These are phyloP conservation scores for Nemania bipapillata DNA, from an alignment of 2,329 filamentous ascomycete species.

Conservation along the genomic window DNA sequence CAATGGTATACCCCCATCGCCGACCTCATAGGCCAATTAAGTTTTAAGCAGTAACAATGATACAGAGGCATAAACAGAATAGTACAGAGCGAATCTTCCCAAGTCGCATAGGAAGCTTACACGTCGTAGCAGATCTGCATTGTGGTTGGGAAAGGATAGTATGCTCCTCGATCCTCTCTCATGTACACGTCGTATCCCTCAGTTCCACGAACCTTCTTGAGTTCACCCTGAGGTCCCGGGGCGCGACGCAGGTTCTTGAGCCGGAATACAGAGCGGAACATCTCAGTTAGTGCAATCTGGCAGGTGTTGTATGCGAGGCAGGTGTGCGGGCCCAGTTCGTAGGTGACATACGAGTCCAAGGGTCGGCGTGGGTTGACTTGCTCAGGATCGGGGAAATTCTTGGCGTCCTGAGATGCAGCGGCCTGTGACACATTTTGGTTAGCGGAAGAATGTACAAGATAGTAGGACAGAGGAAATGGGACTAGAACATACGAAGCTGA, in stretches of 20 bases:
- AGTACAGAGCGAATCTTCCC: background rate
- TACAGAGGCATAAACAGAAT: background rate
- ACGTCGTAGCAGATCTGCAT: constrained; percentile 52
- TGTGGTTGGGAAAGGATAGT: constrained; percentile 58
- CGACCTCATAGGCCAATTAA: background rate
- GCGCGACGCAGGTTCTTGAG: constrained; percentile 70
- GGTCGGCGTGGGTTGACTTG: constrained; percentile 72
- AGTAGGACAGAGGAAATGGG: constrained; percentile 6
- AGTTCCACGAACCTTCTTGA: constrained; percentile 71
- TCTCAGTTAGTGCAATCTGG: constrained; percentile 71
- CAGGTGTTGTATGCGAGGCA: constrained; percentile 71
- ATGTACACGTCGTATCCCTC: constrained; percentile 71
- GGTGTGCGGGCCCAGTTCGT: constrained; percentile 70
- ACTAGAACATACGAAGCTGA: constrained; percentile 65
- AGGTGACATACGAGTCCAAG: constrained; percentile 71
- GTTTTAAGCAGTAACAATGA: background rate
- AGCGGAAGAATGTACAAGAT: background rate
- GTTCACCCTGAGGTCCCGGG: constrained; percentile 70
- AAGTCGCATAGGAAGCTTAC: background rate
- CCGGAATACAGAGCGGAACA: constrained; percentile 73
- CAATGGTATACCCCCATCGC: constrained; percentile 27
- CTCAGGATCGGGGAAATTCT: constrained; percentile 69
- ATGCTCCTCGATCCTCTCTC: constrained; percentile 71
- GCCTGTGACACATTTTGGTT: constrained; percentile 45
- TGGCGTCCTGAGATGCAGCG: constrained; percentile 65